Conservation (phyloP, 495 filamentous ascomycete species). For the Penicillium odoratum region DNA sequence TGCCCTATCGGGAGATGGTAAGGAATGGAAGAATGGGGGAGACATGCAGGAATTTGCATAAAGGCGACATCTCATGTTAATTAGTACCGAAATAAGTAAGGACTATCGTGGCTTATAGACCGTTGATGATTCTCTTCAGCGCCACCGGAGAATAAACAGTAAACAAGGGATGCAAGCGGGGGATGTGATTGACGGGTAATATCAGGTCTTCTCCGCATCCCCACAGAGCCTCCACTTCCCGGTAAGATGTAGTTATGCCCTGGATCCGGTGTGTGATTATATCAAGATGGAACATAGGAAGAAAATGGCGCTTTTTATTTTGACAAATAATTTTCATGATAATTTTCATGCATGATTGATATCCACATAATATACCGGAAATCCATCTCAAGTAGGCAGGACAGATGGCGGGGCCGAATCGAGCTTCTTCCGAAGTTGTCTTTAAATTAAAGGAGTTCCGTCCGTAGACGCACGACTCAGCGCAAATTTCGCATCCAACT, state of each 20-base stretch:
- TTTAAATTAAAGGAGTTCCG: neutral
- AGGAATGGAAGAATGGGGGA: neutral
- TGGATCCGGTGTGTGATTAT: no score
- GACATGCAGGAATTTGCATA: neutral
- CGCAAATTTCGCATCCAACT: neutral
- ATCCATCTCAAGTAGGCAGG: no score
- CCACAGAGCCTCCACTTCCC: slow-evolving; percentile 19
- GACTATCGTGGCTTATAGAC: no score
- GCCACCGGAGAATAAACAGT: neutral
- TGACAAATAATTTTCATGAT: no score
- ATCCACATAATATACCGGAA: no score
- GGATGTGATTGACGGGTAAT: slow-evolving; percentile 26
- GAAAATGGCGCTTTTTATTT: no score
- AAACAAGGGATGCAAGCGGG: neutral
- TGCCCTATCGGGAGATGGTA: neutral
- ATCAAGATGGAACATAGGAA: no score
- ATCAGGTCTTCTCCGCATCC: slow-evolving; percentile 16
- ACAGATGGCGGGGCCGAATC: no score
- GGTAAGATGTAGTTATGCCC: neutral
- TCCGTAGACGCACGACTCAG: neutral
- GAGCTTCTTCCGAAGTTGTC: no score
- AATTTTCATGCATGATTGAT: no score
- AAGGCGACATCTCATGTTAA: no score
- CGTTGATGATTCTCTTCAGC: slow-evolving; percentile 7
- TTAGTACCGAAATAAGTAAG: no score